Evolutionary conservation across 331 rosid genomes (phyloP).

Genomic region (Erythrophleum ivorense): DNA sequence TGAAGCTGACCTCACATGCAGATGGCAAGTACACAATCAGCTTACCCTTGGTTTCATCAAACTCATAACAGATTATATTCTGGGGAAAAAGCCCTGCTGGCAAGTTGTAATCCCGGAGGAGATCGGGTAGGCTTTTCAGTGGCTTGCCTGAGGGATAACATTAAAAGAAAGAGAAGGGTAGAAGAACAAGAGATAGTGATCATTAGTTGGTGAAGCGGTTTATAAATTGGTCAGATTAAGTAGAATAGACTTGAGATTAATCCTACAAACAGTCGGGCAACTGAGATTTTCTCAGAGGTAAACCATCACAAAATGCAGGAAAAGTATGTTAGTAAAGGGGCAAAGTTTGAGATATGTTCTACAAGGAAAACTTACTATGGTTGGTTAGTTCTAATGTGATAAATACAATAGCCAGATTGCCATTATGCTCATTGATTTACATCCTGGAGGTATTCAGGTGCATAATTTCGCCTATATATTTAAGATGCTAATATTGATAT

Average conservation of each 20-base stretch:
- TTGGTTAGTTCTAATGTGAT: not conserved
- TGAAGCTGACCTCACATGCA: slow-evolving; percentile 6
- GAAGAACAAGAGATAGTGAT: not conserved
- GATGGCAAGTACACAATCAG: slow-evolving; percentile 20
- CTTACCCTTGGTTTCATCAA: slow-evolving; percentile 28
- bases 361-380: not conserved
- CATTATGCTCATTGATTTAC: not conserved
- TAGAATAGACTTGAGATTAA: not conserved
- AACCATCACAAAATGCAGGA: not conserved
- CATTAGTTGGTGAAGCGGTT: not conserved
- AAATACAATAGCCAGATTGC: not conserved
- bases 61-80: slow-evolving; percentile 16
- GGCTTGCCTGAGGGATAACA: slow-evolving; percentile 23
- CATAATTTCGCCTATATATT: not conserved
- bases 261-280: not conserved
- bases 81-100: slow-evolving; percentile 14
- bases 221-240: not conserved
- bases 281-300: not conserved
- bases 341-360: too few species aligned
- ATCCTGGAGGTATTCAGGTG: not conserved
- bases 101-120: slow-evolving; percentile 13
- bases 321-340: not conserved
- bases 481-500: too few species aligned
- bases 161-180: not conserved
- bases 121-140: slow-evolving; percentile 19